Evolutionary conservation across 768 basidiomycete genomes (phyloP), one percentile per base, ranked within the genome.

Genomic region (Coprinopsis marcescibilis): DNA sequence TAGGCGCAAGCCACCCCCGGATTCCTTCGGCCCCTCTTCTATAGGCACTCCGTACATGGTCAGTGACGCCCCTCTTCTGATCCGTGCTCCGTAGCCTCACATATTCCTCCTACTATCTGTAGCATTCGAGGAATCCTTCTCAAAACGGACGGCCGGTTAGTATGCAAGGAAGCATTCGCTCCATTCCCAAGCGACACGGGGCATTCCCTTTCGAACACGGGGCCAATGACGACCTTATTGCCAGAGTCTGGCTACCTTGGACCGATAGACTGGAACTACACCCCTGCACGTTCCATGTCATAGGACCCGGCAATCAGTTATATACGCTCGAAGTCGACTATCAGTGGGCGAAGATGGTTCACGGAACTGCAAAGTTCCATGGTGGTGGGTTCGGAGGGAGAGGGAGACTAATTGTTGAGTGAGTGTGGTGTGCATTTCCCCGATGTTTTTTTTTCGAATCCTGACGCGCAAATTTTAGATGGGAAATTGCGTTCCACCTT

Each of bases 241-340:
- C 39, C 20, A 20, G 38, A 7, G 48, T 49, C 3, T 49, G 33
- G 32, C 39, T 49, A 7, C 48, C 40, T 4, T 49, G 48, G 48
- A 49, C 25, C 1, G 48, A 49, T 5, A 14, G 40, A 11, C 42
- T 49, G 12, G 37, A 49, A 14, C 23, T 37, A 25, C 13, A 7
- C 11, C 48, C 48, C 24, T 49, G 48, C 23, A 30, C 21, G 3
- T 49, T 49, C 40, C 41, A 49, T 23, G 42, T 49, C 15, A 38
- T 21, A 4, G 48, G 48, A 8, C 24, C 38, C 1, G 20, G 44
- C 13, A 42, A 42, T 7, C 34, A 43, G 35, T 4, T 17, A 11
- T 43, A 49, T 34, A 37, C 19, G 34, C 42, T 49, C 6, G 48
- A 49, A 17, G 33, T 49, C 12, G 48, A 49, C 24, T 49, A 49